Conservation (phyloP, 495 filamentous ascomycete species). For the Penicillium turbatum region DNA sequence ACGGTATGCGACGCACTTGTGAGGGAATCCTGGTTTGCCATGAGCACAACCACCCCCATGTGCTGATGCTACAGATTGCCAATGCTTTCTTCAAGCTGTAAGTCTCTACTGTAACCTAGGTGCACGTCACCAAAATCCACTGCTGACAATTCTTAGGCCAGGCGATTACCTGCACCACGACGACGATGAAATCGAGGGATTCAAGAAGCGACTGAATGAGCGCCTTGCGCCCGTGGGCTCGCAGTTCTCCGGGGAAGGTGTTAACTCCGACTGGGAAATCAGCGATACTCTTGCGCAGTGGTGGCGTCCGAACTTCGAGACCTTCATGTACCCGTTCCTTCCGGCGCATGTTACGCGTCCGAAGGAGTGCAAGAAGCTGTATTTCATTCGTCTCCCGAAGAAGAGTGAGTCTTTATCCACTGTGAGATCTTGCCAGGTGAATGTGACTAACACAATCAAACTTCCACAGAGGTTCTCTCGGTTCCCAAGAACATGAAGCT, state of each 20-base stretch:
- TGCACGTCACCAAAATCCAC: background rate
- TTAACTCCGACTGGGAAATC: constrained; percentile 87
- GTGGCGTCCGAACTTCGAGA: constrained; percentile 99
- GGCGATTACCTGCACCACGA: constrained; percentile 91
- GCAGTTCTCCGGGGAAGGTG: constrained; percentile 80
- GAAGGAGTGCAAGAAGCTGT: constrained; percentile 99
- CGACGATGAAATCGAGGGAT: constrained; percentile 87
- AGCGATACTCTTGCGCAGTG: constrained; percentile 93
- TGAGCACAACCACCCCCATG: constrained; percentile 97
- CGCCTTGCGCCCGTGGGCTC: constrained; percentile 85
- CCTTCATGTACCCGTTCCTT: constrained; percentile 98
- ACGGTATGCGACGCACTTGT: constrained; percentile 96
- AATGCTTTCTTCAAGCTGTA: constrained; percentile 98
- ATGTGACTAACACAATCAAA: constrained; percentile 10
- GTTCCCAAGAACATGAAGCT: constrained; percentile 99
- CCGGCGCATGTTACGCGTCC: constrained; percentile 92
- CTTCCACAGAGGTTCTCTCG: constrained; percentile 74
- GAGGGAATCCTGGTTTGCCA: constrained; percentile 97
- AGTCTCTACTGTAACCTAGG: constrained; percentile 10
- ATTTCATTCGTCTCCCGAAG: constrained; percentile 88
- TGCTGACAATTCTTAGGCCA: constrained; percentile 47
- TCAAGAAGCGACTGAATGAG: constrained; percentile 89
- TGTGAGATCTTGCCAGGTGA: background rate
- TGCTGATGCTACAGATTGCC: constrained; percentile 97
- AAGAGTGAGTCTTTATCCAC: constrained; percentile 62